Evolutionary conservation across 2,329 filamentous ascomycete species (phyloP).

Genomic region (Pseudogymnoascus sp.): DNA sequence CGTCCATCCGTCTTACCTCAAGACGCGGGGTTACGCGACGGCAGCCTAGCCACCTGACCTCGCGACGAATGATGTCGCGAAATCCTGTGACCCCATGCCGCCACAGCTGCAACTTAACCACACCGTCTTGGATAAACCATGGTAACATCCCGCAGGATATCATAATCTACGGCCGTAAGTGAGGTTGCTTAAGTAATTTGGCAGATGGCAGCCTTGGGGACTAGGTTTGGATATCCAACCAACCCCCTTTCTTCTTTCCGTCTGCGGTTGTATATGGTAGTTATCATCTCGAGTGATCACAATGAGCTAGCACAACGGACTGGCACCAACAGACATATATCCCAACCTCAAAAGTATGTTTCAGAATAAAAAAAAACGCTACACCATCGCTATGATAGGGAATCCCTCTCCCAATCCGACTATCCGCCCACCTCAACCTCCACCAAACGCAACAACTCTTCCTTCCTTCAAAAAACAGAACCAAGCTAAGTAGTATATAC

Average conservation of each 20-base stretch:
- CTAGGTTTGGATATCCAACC: no score
- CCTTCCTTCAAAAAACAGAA: no score
- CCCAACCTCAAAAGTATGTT: neutral
- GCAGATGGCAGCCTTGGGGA: no score
- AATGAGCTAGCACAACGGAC: neutral
- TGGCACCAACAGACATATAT: neutral
- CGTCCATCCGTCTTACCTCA: neutral
- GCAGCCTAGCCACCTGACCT: neutral
- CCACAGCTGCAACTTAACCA: neutral
- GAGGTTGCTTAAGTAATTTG: neutral
- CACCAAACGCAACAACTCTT: neutral
- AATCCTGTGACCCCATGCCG: slow-evolving; percentile 1
- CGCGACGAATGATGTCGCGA: slow-evolving; percentile 7
- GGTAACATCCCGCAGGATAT: neutral
- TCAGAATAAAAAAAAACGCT: neutral
- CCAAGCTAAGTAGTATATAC: slow-evolving; percentile 11
- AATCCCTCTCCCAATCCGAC: neutral
- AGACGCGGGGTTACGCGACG: neutral
- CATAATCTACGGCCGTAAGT: slow-evolving; percentile 2
- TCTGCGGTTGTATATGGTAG: no score
- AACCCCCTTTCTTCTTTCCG: neutral
- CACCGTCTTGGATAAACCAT: neutral
- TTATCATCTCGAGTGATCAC: neutral
- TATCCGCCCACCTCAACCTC: neutral
- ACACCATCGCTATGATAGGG: neutral